Evolutionary conservation across 805 yeast genomes (phyloP), one percentile per base, ranked within the genome.

Genomic region (Candida multigemmis): DNA sequence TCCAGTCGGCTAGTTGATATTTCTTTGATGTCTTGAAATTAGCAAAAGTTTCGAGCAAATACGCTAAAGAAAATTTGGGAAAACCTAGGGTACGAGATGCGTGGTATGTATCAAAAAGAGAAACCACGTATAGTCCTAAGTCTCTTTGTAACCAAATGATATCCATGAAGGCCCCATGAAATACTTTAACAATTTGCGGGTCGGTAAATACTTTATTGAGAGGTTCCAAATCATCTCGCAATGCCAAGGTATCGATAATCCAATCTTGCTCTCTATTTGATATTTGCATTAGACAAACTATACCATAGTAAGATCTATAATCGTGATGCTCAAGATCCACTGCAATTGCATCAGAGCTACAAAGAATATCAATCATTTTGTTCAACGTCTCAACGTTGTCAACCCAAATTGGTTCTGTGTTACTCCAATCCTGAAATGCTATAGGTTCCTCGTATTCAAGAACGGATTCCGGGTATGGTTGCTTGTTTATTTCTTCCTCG

Each of bases 131-230:
- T 7, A 91, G 52, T 0, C 99, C 99, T 30, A 91, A 65, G 46
- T 91, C 98, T 37, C 97, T 66, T 57, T 91, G 99, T 19, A 91
- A 61, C 99, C 99, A 91, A 23, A 85, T 77, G 4, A 91, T 81
- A 61, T 91, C 99, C 94, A 85, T 86, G 40, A 74, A 77, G 0
- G 98, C 95, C 34, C 99, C 99, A 50, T 91, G 99, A 38, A 91
- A 74, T 1, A 91, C 93, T 47, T 91, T 91, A 16, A 84, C 60
- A 17, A 89, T 76, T 4, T 55, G 40, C 0, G 97, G 96, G 51
- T 91, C 62, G 2, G 96, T 69, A 37, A 89, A 85, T 2, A 89
- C 71, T 23, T 57, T 62, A 54, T 91, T 91, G 30, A 91, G 56
- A 1, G 53, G 52, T 25, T 66, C 58, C 25, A 91, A 57, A 33